These are phyloP conservation scores for Sesbania bispinosa DNA, from an alignment of 306 rosid species.

Conservation along the genomic window DNA sequence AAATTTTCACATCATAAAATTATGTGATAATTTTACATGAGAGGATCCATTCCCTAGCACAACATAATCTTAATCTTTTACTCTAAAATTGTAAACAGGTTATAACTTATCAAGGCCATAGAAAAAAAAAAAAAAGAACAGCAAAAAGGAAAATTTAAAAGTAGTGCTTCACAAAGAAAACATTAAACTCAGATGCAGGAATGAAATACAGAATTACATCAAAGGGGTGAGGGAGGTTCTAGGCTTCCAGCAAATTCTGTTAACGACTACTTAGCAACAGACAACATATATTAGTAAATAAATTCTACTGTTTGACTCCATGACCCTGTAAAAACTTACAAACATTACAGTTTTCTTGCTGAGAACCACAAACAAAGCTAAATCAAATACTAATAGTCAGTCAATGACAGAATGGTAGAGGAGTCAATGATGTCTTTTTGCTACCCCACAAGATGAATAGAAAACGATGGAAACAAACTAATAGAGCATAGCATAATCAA, in stretches of 20 bases:
- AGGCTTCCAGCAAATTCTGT: neutral
- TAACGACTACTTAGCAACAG: neutral
- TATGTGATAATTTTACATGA: no score
- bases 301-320: neutral
- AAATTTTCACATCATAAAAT: no score
- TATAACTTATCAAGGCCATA: neutral
- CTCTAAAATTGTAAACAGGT: neutral
- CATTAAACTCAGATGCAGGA: constrained; percentile 12
- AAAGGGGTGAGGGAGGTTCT: neutral
- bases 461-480: constrained; percentile 18
- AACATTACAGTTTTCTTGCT: constrained; percentile 2
- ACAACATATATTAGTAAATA: constrained; percentile 9
- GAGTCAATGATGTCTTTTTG: constrained; percentile 44
- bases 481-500: constrained; percentile 17
- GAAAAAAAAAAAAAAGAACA: neutral
- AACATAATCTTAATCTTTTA: neutral
- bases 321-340: neutral
- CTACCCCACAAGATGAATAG: constrained; percentile 22
- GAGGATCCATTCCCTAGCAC: neutral
- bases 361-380: constrained; percentile 16
- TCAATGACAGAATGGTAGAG: constrained; percentile 25
- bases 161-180: neutral
- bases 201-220: neutral
- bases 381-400: neutral
- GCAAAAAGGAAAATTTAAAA: neutral